Base-by-base conservation (phyloP, 2,329 filamentous ascomycete genomes). In the Penicillium sp. region DNA sequence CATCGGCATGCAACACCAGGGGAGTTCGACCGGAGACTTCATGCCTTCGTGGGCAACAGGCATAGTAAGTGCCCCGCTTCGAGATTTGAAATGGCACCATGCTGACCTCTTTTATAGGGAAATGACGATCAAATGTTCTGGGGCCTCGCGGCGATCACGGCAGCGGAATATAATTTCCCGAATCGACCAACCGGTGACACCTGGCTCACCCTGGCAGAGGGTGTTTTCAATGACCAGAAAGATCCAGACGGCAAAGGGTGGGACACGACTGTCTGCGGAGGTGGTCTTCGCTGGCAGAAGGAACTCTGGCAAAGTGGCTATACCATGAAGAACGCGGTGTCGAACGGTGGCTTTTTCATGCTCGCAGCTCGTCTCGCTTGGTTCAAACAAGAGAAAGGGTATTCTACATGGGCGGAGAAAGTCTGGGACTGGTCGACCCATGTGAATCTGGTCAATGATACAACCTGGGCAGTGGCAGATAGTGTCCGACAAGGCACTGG, bases 271-370 rank as follows among this genome's bases (percentile, higher is more conserved):
- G 8, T 53, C 19, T 53, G 50, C 10, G 50, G 50, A 19, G 50
- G 50, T 46, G 50, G 50, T 4, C 17, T 53, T 27, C 50, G 50
- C 27, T 53, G 50, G 50, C 50, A 53, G 21, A 53, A 53, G 19
- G 50, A 53, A 25, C 9, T 35, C 5, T 53, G 50, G 50, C 50
- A 53, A 37, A 93, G 86, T 62, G 91, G 90, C 7, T 86, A 91
- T 72, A 82, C 85, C 69, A 94, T 95, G 82, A 93, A 92, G 75
- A 93, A 93, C 77, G 83, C 86, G 17, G 85, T 92, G 66, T 86
- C 86, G 61, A 93, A 93, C 73, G 90, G 89, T 42, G 87, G 86
- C 17, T 85, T 93, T 71, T 92, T 94, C 73, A 88, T 92, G 68
- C 81, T 95, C 15, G 87, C 88, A 3, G 89, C 90, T 1, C 86